A percentile compares a stretch with the other conserved stretches of the same genome.
phyloP scores from a whole-genome alignment of 2,329 filamentous ascomycete genomes.

The Xylaria sp. region DNA sequence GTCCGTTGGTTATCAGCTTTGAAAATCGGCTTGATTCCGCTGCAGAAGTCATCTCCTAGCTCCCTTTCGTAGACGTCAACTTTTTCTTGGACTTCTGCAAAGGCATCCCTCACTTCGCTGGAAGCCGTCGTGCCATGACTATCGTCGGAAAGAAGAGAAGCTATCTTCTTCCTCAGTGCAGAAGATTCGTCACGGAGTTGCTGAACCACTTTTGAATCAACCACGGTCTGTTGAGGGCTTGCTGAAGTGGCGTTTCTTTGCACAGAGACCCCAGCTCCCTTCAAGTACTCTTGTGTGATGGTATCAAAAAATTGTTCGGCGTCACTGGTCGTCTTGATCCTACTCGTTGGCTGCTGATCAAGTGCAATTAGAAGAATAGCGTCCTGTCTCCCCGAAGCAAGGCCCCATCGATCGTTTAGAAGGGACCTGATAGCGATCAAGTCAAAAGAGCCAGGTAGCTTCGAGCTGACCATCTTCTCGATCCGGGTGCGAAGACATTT shows the following conservation, averaged over 20 bases:
- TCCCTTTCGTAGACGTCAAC: slow-evolving; percentile 23
- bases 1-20: slow-evolving; percentile 22
- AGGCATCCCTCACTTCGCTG: slow-evolving; percentile 1
- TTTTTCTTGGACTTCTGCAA: slow-evolving; percentile 19
- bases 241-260: slow-evolving; percentile 12
- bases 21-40: slow-evolving; percentile 25
- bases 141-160: slow-evolving; percentile 18
- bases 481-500: slow-evolving; percentile 24
- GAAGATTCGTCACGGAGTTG: slow-evolving; percentile 23
- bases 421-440: slow-evolving; percentile 18
- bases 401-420: slow-evolving; percentile 21
- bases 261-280: slow-evolving; percentile 14
- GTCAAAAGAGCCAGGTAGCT: slow-evolving; percentile 26
- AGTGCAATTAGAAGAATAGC: slow-evolving; percentile 21
- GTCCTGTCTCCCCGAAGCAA: slow-evolving; percentile 24
- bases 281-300: slow-evolving; percentile 12
- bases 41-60: slow-evolving; percentile 25
- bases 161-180: slow-evolving; percentile 17
- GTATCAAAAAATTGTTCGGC: slow-evolving; percentile 22
- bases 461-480: slow-evolving; percentile 27
- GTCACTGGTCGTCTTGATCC: slow-evolving; percentile 21
- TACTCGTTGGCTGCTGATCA: slow-evolving; percentile 17
- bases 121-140: slow-evolving; percentile 5
- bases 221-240: slow-evolving; percentile 16
- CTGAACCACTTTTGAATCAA: slow-evolving; percentile 25